Percentiles rank a stretch among this genome's conserved stretches.
Conservation (phyloP, 2,329 filamentous ascomycete genomes). For the Arthroderma sp. region DNA sequence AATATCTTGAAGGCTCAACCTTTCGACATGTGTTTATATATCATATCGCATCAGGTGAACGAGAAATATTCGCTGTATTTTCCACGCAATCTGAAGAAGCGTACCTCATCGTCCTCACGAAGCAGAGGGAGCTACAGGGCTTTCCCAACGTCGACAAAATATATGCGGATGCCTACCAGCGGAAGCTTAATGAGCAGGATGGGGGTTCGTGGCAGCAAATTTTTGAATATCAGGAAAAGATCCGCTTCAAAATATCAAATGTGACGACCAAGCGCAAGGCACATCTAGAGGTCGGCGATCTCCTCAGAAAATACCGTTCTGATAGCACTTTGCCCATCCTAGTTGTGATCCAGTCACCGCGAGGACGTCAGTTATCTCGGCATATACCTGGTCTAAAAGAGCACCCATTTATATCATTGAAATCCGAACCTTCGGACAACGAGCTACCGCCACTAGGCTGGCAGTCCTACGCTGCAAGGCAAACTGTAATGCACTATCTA, state of each 20-base stretch:
- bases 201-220: conserved; percentile 64
- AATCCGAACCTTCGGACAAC: conserved; percentile 70
- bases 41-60: conserved; percentile 78
- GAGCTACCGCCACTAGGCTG: conserved; percentile 83
- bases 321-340: conserved; percentile 70
- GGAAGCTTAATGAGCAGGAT: conserved; percentile 47
- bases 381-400: conserved; percentile 75
- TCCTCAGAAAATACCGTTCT: conserved; percentile 78
- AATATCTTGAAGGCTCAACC: conserved; percentile 62
- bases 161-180: conserved; percentile 61
- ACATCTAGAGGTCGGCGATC: conserved; percentile 72
- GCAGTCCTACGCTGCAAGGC: conserved; percentile 78
- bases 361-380: conserved; percentile 64
- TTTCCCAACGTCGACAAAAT: conserved; percentile 83
- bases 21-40: conserved; percentile 85
- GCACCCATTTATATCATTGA: conserved; percentile 68
- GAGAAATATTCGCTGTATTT: conserved; percentile 87
- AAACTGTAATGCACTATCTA: conserved; percentile 78
- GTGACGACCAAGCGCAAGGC: conserved; percentile 84
- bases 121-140: conserved; percentile 65
- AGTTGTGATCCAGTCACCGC: conserved; percentile 82
- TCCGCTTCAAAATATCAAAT: conserved; percentile 75
- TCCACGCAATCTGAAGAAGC: conserved; percentile 70
- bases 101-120: conserved; percentile 77
- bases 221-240: conserved; percentile 73